Percentiles rank a stretch among this genome's conserved stretches.
These are phyloP conservation scores for Tulasnella sp. DNA, from an alignment of 768 basidiomycete species.

Conservation along the genomic window DNA sequence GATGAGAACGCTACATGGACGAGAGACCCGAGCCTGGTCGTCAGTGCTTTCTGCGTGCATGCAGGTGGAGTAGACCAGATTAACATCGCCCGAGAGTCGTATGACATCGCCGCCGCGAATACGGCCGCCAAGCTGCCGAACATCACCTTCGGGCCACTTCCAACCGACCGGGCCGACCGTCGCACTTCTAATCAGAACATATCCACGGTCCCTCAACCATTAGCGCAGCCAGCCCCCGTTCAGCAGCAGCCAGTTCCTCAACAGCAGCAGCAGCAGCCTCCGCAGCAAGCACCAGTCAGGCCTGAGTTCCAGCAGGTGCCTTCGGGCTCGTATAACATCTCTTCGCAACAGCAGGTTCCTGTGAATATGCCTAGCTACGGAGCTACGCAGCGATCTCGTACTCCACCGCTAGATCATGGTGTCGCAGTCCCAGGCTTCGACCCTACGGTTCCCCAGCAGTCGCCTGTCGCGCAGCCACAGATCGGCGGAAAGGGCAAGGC, in stretches of 20 bases:
- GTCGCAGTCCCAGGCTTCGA: not conserved
- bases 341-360: slow-evolving; percentile 5
- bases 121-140: slow-evolving; percentile 54
- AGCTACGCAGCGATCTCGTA: not conserved
- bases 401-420: not conserved
- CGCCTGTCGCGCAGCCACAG: slow-evolving; percentile 39
- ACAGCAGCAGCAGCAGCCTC: not conserved
- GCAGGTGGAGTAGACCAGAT: slow-evolving; percentile 86
- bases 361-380: not conserved
- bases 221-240: slow-evolving; percentile 43
- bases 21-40: slow-evolving; percentile 45
- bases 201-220: not conserved
- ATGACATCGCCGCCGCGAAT: slow-evolving; percentile 58
- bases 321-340: slow-evolving; percentile 1
- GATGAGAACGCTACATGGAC: slow-evolving; percentile 44
- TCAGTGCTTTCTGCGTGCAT: slow-evolving; percentile 87
- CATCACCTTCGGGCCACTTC: slow-evolving; percentile 3
- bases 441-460: not conserved
- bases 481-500: slow-evolving; percentile 60
- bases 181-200: slow-evolving; percentile 11
- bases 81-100: slow-evolving; percentile 82
- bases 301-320: slow-evolving; percentile 9
- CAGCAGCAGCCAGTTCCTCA: slow-evolving; percentile 9
- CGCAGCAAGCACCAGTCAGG: not conserved
- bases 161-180: slow-evolving; percentile 3